Evolutionary conservation across 164 flowering plant genomes (phyloP), one percentile per base, ranked within the genome.

Genomic region (Sextonia rubra): DNA sequence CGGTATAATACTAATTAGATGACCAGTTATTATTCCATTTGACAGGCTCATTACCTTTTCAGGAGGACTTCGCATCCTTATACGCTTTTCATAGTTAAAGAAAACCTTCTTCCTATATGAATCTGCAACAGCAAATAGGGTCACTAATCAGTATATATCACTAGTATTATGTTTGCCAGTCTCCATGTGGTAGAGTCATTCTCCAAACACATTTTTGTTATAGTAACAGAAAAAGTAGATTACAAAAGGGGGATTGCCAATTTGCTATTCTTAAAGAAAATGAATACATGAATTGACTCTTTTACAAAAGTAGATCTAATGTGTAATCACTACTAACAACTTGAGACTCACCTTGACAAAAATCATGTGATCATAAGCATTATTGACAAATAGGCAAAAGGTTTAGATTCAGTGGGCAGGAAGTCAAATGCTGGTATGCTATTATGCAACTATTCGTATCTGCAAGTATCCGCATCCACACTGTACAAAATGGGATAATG

Each of bases 1-100:
- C 0, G 6, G 58, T 52, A 11, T 17, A 18, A 12, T 52, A 18
- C 58, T 32, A 32, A 32, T 32, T 32, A 52, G 20, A 52, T 52
- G 58, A 3, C 5, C 17, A 14, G n/a, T 11, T 3, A 52, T 52
- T 52, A 11, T 18, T 52, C 58, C 3, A 15, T 52, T 2, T 14
- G 6, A 52, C 14, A 64, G 3, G 67, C 3, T 73, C 26, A 61
- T 24, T 82, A 91, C 99, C 98, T 96, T 96, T 75, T 93, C 98
- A 2, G 99, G 99, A 62, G 97, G 91, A 77, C 98, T 92, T 52
- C 79, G 84, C 83, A 86, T 27, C 79, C 99, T 80, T 4, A 96
- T 81, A 44, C 99, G 89, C 72, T 92, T 93, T 83, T 96, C 99
- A 73, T 96, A 96, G 75, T 93, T 93, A 74, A 93, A 96, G 89